Evolutionary conservation across 352 stramenopile genomes (phyloP), one percentile per base, ranked within the genome.

Genomic region (Phytopythium ostracodes): DNA sequence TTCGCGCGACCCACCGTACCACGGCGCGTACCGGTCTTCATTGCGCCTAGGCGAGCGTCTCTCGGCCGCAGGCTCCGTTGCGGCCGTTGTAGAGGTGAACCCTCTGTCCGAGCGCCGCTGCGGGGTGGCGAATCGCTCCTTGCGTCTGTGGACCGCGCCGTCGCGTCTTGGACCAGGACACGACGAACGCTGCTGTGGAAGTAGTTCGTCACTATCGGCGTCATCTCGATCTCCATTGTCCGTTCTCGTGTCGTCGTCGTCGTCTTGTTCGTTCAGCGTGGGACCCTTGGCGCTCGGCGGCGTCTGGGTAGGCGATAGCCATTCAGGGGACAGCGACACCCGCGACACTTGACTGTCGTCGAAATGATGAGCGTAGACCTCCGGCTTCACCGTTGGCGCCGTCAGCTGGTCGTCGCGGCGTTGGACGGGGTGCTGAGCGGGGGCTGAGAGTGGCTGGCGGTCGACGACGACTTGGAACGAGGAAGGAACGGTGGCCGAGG

Each of bases 1-100:
- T 18, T 77, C 69, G 36, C 67, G 63, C 43, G 72, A 80, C 15
- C 70, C 74, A 8, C 74, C 74, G 25, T 51, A 68, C 72, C 72
- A 80, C 17, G 71, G 22, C 20, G 27, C 46, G 7, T n/a, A 53
- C 6, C 24, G 31, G 43, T 50, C 36, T 50, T 22, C 54, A 14
- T 10, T 50, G 38, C 5, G 2, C 15, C 9, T 14, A 17, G 35
- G 17, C 4, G 53, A 49, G 11, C 20, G 31, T 18, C 10, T 10
- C 15, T 49, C 53, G 7, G 20, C 10, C 25, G 33, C 10, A 8
- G n/a, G n/a, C n/a, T n/a, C n/a, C n/a, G n/a, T n/a, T n/a, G n/a
- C n/a, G n/a, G 33, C 53, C 8, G 33, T 5, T 0, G 18, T 12
- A 20, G 8, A n/a, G 12, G 31, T n/a, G 22, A 9, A 46, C 10